Evolutionary conservation across 176 grass and related monocot species (phyloP), one percentile per base, ranked within the genome.

Genomic region (Cenchrus americanus): DNA sequence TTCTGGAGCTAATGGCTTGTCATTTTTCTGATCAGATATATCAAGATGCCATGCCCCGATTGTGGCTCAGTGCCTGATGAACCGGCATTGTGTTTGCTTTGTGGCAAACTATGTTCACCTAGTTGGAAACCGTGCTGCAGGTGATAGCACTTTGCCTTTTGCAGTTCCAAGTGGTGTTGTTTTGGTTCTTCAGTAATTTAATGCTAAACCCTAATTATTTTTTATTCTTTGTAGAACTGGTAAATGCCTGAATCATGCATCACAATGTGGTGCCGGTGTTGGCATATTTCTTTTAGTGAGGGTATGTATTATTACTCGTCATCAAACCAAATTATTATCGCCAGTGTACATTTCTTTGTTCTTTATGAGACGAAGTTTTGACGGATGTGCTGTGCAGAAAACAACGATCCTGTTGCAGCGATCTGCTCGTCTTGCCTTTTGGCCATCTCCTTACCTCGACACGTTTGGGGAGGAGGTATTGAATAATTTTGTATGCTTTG

Each of bases 401-500:
- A 99, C 97, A 62, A 92, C 89, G 69, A 96, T 99, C 76, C 51
- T 99, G 77, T 86, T 99, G 90, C 97, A 99, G 83, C 91, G 97
- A 75, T 96, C 89, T 70, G 82, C 86, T 64, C 92, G 97, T 59
- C 91, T 93, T 21, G 79, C 91, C 57, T 92, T 91, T 73, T 99
- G 97, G 97, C 97, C 97, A 15, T 99, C 97, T 84, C 91, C 85
- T 48, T 99, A 99, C 68, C 82, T 99, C 48, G 97, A 99, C 66
- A 88, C 84, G 32, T 99, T 99, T 8, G 97, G 97, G 22, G 97
- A 99, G 85, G 97, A 99, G 97, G 97, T 99, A 98, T 70, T 42
- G 23, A 23, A 51, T 74, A 83, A 15, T 73, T 87, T 75, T 12
- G 10, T 19, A 62, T 34, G 30, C 49, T 24, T n/a, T 75, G 27